phyloP scores from a whole-genome alignment of 2,329 filamentous ascomycete species.

The Diaporthe humulicola region DNA sequence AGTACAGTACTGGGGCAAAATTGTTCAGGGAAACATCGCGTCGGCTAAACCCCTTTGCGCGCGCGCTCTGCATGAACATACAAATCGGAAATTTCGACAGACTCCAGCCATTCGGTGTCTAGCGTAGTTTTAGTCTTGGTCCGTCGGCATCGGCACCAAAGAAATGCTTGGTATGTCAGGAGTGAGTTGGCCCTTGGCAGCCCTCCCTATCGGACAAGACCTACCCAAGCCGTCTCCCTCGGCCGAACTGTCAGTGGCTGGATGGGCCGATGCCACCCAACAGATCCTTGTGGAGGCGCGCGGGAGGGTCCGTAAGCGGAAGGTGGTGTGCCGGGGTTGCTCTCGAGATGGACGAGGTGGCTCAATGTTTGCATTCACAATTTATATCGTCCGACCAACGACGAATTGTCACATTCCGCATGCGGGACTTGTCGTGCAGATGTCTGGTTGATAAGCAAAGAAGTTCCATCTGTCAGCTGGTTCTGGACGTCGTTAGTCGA shows the following conservation, averaged over 20 bases:
- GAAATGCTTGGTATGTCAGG: not conserved
- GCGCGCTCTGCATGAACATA: not conserved
- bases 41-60: not conserved
- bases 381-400: not conserved
- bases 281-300: constrained; percentile 4
- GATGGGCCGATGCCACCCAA: not conserved
- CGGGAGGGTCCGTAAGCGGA: constrained; percentile 6
- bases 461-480: not conserved
- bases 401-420: not conserved
- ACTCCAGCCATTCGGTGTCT: not conserved
- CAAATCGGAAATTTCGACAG: not conserved
- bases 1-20: not conserved
- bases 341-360: not conserved
- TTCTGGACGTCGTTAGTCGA: not conserved
- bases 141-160: not conserved
- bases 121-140: too few relatives aligned
- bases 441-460: not conserved
- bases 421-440: not conserved
- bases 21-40: not conserved
- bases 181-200: not conserved
- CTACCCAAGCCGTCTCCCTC: not conserved
- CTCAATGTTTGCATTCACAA: not conserved
- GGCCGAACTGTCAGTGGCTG: not conserved
- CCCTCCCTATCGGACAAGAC: not conserved
- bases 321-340: constrained; percentile 7